A percentile compares a stretch with the other conserved stretches of the same genome.
These are phyloP conservation scores for Solanum hybrid DNA, from an alignment of 305 asterid genomes.

Conservation along the genomic window DNA sequence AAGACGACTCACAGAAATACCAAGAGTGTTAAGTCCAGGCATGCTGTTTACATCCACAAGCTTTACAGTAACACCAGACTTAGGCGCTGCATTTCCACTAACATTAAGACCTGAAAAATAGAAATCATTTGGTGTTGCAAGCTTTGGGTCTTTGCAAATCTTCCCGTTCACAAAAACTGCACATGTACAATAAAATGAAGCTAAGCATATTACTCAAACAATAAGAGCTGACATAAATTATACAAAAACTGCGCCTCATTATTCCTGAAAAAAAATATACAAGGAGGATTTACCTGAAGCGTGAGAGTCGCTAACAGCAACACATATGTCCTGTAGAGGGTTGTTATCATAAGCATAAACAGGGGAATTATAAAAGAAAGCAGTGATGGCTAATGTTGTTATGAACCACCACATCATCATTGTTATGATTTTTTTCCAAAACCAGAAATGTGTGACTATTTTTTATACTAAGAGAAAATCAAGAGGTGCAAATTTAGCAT, in stretches of 20 bases:
- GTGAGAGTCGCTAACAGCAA: not conserved
- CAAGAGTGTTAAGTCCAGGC: constrained; percentile 47
- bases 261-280: not conserved
- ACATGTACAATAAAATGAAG: not conserved
- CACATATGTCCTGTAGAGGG: not conserved
- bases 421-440: not conserved
- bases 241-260: not conserved
- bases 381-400: not conserved
- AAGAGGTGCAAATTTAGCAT: not conserved
- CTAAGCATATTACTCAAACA: not conserved
- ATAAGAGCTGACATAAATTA: not conserved
- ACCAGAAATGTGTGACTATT: not conserved
- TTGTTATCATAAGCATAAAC: not conserved
- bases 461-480: not conserved
- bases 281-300: not conserved
- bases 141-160: not conserved
- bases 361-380: not conserved
- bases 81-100: not conserved
- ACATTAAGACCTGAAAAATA: not conserved
- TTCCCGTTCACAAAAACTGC: not conserved
- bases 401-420: not conserved
- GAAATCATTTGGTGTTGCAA: not conserved
- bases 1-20: constrained; percentile 34
- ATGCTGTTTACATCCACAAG: not conserved
- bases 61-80: not conserved